Conservation (phyloP, 2,329 filamentous ascomycete species). For the Dactylellina leptospora region DNA sequence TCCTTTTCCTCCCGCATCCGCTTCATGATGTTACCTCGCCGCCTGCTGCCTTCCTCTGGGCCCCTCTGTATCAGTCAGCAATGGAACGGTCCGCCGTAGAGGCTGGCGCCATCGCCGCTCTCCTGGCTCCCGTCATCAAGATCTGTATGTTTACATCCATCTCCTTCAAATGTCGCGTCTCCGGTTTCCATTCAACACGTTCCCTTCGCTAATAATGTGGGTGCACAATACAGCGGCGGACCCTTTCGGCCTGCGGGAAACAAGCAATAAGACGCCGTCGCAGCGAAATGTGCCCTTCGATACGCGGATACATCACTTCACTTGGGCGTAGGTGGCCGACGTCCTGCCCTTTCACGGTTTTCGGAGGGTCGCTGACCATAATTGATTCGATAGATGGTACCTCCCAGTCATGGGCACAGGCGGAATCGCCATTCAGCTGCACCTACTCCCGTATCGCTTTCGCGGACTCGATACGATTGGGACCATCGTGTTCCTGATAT, state of each 20-base stretch:
- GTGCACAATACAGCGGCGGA: conserved; percentile 17
- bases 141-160: conserved; percentile 16
- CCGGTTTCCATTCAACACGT: conserved; percentile 3
- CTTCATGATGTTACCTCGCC: conserved; percentile 20
- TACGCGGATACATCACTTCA: conserved; percentile 46
- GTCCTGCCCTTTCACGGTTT: not conserved
- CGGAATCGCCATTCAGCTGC: conserved; percentile 43
- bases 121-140: conserved; percentile 35
- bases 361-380: not conserved
- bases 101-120: conserved; percentile 30
- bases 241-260: conserved; percentile 42
- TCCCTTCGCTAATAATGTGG: conserved; percentile 14
- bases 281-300: conserved; percentile 38
- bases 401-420: conserved; percentile 45
- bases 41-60: conserved; percentile 1
- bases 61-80: not conserved
- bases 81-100: conserved; percentile 24
- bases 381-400: conserved; percentile 23
- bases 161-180: not conserved
- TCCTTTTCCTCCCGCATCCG: not conserved
- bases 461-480: conserved; percentile 42
- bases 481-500: conserved; percentile 39
- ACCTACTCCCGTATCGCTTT: conserved; percentile 43
- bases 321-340: conserved; percentile 39
- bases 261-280: conserved; percentile 40